Evolutionary conservation across 352 stramenopile species (phyloP).

Genomic region (Globisporangium perplexum): DNA sequence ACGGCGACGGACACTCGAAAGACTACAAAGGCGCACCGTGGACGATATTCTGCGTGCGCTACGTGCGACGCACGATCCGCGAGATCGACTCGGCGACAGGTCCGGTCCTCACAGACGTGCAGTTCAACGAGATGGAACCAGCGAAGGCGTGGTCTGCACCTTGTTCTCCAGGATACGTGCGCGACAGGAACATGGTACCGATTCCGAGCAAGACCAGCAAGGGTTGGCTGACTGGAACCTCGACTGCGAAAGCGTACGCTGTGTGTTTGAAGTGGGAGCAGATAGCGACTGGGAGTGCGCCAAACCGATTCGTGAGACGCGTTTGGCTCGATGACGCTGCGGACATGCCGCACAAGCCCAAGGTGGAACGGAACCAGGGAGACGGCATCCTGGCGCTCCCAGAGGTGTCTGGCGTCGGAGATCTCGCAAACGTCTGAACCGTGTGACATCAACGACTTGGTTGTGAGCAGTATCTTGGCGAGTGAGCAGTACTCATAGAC

Average conservation of each 20-base stretch:
- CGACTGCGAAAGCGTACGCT: slow-evolving; percentile 22
- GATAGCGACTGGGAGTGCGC: slow-evolving; percentile 6
- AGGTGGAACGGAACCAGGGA: slow-evolving; percentile 10
- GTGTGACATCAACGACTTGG: no score
- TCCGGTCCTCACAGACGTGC: slow-evolving; percentile 23
- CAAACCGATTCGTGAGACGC: slow-evolving; percentile 26
- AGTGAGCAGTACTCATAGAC: no score
- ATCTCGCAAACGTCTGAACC: slow-evolving; percentile 14
- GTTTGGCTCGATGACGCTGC: slow-evolving; percentile 38
- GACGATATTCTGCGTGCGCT: slow-evolving; percentile 41
- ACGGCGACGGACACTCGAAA: slow-evolving; percentile 39
- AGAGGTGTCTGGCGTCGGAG: background rate
- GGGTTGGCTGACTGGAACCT: slow-evolving; percentile 21
- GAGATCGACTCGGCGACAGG: slow-evolving; percentile 16
- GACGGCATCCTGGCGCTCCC: slow-evolving; percentile 5
- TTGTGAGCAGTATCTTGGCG: no score
- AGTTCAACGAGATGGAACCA: slow-evolving; percentile 31
- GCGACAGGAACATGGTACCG: slow-evolving; percentile 21
- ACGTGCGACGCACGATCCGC: slow-evolving; percentile 20
- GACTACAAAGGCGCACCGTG: slow-evolving; percentile 34
- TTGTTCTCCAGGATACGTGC: slow-evolving; percentile 23
- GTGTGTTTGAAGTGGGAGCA: slow-evolving; percentile 31
- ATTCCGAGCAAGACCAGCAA: slow-evolving; percentile 33
- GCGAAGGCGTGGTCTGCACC: slow-evolving; percentile 16
- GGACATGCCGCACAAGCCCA: slow-evolving; percentile 30